These are phyloP conservation scores for Fusarium nanum DNA, from an alignment of 2,329 filamentous ascomycete genomes.

Conservation along the genomic window DNA sequence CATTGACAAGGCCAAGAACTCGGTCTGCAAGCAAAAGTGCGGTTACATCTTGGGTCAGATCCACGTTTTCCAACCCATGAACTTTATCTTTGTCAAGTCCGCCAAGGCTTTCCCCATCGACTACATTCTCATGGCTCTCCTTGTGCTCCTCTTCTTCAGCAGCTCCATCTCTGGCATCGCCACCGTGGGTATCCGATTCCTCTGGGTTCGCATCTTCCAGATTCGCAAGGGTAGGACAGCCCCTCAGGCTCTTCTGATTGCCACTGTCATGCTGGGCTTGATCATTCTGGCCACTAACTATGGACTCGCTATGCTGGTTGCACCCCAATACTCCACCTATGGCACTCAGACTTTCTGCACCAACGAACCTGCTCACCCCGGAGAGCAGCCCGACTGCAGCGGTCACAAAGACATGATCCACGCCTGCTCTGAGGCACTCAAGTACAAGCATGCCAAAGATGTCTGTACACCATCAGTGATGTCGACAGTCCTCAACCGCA, in stretches of 20 bases:
- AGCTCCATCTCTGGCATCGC: conserved; percentile 89
- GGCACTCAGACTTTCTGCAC: conserved; percentile 96
- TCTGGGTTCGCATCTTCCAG: conserved; percentile 94
- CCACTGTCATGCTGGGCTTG: conserved; percentile 89
- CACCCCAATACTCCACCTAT: conserved; percentile 93
- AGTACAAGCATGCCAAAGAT: conserved; percentile 76
- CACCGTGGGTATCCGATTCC: conserved; percentile 89
- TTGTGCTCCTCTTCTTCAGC: conserved; percentile 89
- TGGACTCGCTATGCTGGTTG: conserved; percentile 90
- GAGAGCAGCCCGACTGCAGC: conserved; percentile 79
- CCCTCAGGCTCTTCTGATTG: conserved; percentile 90
- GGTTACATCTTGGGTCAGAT: conserved; percentile 90
- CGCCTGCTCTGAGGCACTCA: conserved; percentile 82
- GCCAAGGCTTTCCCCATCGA: conserved; percentile 90
- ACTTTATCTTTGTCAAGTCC: conserved; percentile 82
- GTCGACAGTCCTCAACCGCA: conserved; percentile 91
- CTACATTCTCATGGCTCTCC: conserved; percentile 86
- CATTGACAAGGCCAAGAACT: conserved; percentile 97
- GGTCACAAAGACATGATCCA: conserved; percentile 77
- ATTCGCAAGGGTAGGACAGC: conserved; percentile 90
- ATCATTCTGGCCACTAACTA: conserved; percentile 95
- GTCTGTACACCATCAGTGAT: conserved; percentile 93
- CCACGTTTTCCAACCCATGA: conserved; percentile 94
- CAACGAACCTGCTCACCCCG: conserved; percentile 70
- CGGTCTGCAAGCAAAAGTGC: conserved; percentile 87